Evolutionary conservation across 139 green algal genomes (phyloP).

Genomic region (Volvox reticuliferus): DNA sequence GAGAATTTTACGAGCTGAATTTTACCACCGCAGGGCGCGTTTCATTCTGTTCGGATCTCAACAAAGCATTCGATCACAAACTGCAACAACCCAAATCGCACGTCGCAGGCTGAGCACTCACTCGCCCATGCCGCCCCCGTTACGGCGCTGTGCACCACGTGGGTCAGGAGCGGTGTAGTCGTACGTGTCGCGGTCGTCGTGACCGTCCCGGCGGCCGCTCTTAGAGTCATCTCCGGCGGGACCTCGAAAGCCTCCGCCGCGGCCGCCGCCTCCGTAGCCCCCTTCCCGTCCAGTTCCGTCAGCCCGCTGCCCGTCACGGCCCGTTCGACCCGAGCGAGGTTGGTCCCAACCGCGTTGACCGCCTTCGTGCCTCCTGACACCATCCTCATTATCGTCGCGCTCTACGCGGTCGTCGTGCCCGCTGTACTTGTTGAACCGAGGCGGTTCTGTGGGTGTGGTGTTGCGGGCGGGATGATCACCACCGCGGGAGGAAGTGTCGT

Average conservation of each 20-base stretch:
- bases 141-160: too few relatives aligned
- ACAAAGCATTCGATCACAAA: too few relatives aligned
- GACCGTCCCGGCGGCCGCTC: neutral
- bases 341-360: neutral
- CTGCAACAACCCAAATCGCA: too few relatives aligned
- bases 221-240: neutral
- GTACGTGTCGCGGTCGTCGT: neutral
- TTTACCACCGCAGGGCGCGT: too few relatives aligned
- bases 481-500: neutral
- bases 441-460: neutral
- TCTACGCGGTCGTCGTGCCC: conserved; percentile 11
- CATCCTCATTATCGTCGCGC: neutral
- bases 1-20: too few relatives aligned
- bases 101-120: too few relatives aligned
- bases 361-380: neutral
- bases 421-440: conserved; percentile 14
- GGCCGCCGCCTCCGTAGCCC: neutral
- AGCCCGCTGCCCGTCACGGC: neutral
- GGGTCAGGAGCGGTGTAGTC: neutral
- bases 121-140: too few relatives aligned
- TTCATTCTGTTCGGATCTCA: too few relatives aligned
- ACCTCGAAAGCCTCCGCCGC: neutral
- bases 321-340: neutral
- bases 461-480: neutral
- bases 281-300: neutral